Evolutionary conservation across 2,329 filamentous ascomycete genomes (phyloP).

Genomic region (Aspergillus viridinutans): DNA sequence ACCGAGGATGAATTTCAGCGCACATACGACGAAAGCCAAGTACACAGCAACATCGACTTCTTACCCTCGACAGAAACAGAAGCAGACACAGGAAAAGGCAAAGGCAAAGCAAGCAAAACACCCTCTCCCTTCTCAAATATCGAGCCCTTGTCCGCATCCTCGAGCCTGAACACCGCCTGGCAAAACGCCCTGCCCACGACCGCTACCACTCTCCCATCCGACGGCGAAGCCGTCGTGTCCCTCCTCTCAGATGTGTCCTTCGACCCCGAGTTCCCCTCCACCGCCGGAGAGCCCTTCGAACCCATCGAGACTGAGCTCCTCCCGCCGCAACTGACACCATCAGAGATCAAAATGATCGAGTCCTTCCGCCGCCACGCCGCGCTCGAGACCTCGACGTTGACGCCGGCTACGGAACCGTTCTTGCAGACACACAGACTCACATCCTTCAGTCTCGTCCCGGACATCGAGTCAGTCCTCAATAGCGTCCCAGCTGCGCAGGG

Average conservation of each 20-base stretch:
- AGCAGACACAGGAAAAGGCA: slow-evolving; percentile 13
- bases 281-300: slow-evolving; percentile 23
- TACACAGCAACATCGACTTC: not conserved
- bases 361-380: slow-evolving; percentile 26
- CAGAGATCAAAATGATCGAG: slow-evolving; percentile 28
- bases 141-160: slow-evolving; percentile 9
- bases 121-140: not conserved
- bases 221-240: slow-evolving; percentile 41
- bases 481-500: slow-evolving; percentile 13
- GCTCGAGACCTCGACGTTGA: not conserved
- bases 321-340: slow-evolving; percentile 17
- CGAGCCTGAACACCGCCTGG: slow-evolving; percentile 14
- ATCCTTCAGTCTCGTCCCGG: slow-evolving; percentile 28
- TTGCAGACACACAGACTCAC: slow-evolving; percentile 19
- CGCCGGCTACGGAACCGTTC: slow-evolving; percentile 2
- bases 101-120: slow-evolving; percentile 4
- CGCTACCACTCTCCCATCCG: slow-evolving; percentile 17
- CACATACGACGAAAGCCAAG: slow-evolving; percentile 6
- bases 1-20: slow-evolving; percentile 22
- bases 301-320: slow-evolving; percentile 18
- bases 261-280: slow-evolving; percentile 22
- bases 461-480: slow-evolving; percentile 30
- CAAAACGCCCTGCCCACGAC: slow-evolving; percentile 8
- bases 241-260: slow-evolving; percentile 35
- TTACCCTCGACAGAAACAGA: not conserved